Base-by-base conservation (phyloP, 768 basidiomycete species). In the Porpolomopsis calyptriformis region DNA sequence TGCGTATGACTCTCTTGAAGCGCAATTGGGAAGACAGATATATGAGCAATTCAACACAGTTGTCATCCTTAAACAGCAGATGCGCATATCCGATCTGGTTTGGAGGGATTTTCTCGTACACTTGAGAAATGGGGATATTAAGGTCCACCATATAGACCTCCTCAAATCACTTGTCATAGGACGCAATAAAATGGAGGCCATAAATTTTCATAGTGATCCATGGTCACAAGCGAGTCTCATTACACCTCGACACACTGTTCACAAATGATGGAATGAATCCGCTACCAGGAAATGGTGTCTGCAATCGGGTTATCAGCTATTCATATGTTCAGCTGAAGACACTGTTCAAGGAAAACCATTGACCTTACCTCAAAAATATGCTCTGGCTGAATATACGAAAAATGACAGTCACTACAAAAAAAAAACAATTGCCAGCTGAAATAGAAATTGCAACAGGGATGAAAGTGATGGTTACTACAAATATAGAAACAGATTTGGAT, bases 401-500 rank as follows among this genome's bases (percentile, higher is more conserved):
- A 31, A 7, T 12, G 16, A 40, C n/a, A 22, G 19, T 19, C 11
- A 12, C 20, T 25, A 12, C n/a, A 55, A 10, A 46, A 64, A 14
- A n/a, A 29, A 3, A 50, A 56, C 12, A 18, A 18, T 1, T 51
- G 64, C 1, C 22, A 4, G 23, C 26, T 26, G 6, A 16, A 6
- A 23, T 47, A 4, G 55, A 64, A 38, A 20, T 70, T 0, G 59
- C 60, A 0, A 45, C 66, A 0, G 68, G 68, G 0, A 66, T 65
- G 64, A 52, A 60, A 35, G 67, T 58, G 0, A 70, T 73, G 68
- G 60, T 68, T 0, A 50, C 57, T 1, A 19, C 53, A 0, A 72
- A 71, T 40, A 49, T 70, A 0, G 55, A 60, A 2, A 67, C 67
- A 3, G 64, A 70, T 14, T 51, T 55, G 0, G 64, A 70, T 41